Evolutionary conservation across 2,329 filamentous ascomycete genomes (phyloP).

Genomic region (Drechslerella stenobrocha): DNA sequence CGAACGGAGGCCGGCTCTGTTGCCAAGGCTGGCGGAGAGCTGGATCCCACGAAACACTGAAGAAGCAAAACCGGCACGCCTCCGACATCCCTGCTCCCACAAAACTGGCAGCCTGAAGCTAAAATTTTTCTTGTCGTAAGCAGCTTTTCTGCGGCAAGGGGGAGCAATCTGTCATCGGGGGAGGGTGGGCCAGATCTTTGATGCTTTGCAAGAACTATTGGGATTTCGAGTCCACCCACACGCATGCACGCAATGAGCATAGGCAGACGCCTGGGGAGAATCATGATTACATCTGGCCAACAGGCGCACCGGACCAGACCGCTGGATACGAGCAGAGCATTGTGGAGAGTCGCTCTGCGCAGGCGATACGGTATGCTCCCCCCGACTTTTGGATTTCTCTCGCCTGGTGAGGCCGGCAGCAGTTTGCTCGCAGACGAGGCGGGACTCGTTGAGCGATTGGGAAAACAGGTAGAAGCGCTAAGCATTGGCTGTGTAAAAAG

Average conservation of each 20-base stretch:
- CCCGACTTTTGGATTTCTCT: not conserved
- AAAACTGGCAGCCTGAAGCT: conserved; percentile 49
- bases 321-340: too few relatives aligned
- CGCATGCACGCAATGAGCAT: conserved; percentile 20
- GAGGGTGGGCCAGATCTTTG: not conserved
- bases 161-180: conserved; percentile 23
- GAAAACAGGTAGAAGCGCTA: conserved; percentile 47
- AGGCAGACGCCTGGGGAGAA: conserved; percentile 27
- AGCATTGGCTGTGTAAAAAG: conserved; percentile 40
- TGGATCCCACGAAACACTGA: conserved; percentile 6
- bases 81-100: conserved; percentile 12
- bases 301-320: not conserved
- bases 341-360: too few relatives aligned
- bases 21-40: not conserved
- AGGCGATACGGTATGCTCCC: too few relatives aligned
- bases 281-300: conserved; percentile 37
- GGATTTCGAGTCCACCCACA: conserved; percentile 8
- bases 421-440: conserved; percentile 19
- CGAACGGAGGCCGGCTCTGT: conserved; percentile 8
- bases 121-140: conserved; percentile 49
- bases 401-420: not conserved
- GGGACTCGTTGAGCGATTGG: conserved; percentile 1
- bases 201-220: conserved; percentile 7
- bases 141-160: conserved; percentile 20
- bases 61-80: conserved; percentile 39